Base-by-base conservation (phyloP, 129 eudicot species). In the Artemisia tridentata region DNA sequence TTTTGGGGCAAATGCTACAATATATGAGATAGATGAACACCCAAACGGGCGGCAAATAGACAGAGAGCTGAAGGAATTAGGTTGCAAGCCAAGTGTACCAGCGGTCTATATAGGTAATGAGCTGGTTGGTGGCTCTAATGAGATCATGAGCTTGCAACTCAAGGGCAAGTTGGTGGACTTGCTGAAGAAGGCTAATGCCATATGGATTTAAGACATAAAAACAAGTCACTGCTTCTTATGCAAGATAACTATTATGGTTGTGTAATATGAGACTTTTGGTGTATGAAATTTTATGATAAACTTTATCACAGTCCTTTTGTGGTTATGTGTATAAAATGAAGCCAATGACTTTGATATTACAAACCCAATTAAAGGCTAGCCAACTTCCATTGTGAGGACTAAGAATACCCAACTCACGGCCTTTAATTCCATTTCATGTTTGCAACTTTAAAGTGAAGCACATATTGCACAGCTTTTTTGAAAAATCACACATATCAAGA, bases 171-270 rank as follows among this genome's bases (percentile, higher is more conserved):
- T 38, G 45, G 45, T 38, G 45, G 11, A 38, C 45, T 38, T 38
- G 45, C 45, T 38, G 45, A 38, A 38, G 45, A 38, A 38, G 45
- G 45, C 45, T 38, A 38, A 38, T 38, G 45, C 78, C 21, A 74
- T 74, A 65, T 74, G 78, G 78, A 56, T 74, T 65, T 74, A 74
- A 50, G 47, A 68, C 29, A 29, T 23, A 51, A 8, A 68, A 50
- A 27, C 27, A 15, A 18, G 18, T 46, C 12, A 12, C 20, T 20
- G 55, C 46, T 65, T 65, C 34, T 46, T 65, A 45, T 46, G 56
- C 17, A 20, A 65, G 3, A 65, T 19, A 14, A 67, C 46, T 48
- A 49, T 15, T 49, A 56, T 16, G 9, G 53, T 41, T 71, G 54
- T 25, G 45, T 41, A 71, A 71, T 56, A 57, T 20, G 55, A 41